Evolutionary conservation across 805 yeast genomes (phyloP).

Genomic region (Wickerhamiella shivajii): DNA sequence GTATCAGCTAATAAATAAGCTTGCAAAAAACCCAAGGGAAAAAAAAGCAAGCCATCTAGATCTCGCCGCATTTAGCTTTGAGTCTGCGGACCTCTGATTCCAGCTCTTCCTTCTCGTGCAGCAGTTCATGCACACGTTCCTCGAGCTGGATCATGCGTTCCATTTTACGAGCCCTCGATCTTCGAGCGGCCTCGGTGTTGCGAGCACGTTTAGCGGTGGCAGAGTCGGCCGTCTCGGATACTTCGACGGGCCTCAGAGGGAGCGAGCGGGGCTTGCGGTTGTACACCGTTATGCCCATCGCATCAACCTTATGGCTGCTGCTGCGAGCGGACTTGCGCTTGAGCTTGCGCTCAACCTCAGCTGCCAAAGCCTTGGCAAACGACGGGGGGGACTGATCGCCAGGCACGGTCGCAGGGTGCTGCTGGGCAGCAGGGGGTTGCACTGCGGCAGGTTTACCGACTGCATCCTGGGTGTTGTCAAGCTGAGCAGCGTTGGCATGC

Average conservation of each 20-base stretch:
- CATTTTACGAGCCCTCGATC: slow-evolving; percentile 88
- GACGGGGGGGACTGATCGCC: too few species aligned
- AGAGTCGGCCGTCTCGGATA: slow-evolving; percentile 27
- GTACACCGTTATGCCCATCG: slow-evolving; percentile 61
- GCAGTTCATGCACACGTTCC: slow-evolving; percentile 53
- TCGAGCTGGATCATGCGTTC: slow-evolving; percentile 83
- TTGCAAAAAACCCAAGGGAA: neutral
- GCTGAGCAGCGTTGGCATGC: slow-evolving; percentile 2
- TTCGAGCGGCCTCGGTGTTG: slow-evolving; percentile 89
- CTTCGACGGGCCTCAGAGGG: slow-evolving; percentile 58
- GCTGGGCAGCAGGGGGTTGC: neutral
- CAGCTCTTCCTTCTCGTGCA: slow-evolving; percentile 43
- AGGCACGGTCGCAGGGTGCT: too few species aligned
- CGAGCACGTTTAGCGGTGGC: slow-evolving; percentile 66
- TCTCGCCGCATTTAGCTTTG: slow-evolving; percentile 9
- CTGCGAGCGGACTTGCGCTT: slow-evolving; percentile 4
- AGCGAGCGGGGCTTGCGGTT: slow-evolving; percentile 59
- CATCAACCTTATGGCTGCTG: slow-evolving; percentile 31
- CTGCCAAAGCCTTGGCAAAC: slow-evolving; percentile 10
- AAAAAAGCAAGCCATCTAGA: neutral
- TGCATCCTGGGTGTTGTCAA: neutral
- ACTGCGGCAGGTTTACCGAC: neutral
- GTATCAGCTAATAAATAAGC: too few species aligned
- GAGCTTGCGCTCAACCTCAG: slow-evolving; percentile 9
- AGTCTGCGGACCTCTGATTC: slow-evolving; percentile 40